Evolutionary conservation across 306 rosid species (phyloP), one percentile per base, ranked within the genome.

Genomic region (Rosa lucieae): DNA sequence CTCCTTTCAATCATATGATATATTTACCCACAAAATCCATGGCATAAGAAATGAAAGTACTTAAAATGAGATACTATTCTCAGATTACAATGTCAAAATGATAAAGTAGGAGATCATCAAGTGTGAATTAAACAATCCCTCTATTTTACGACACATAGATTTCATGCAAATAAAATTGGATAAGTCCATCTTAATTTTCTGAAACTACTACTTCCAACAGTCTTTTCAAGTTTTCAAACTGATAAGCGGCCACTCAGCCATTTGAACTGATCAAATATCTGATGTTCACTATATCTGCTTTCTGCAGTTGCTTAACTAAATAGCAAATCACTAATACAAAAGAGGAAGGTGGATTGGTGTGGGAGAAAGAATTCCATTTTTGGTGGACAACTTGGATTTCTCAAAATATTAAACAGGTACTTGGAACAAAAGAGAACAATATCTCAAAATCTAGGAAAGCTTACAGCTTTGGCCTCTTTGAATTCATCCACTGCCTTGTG

Each of bases 401-500:
- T 29, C 26, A 53, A 68, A 29, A 29, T 23, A 53, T 52, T 17
- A 67, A 53, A 77, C 67, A 67, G 70, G 32, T 61, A n/a, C 12
- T 58, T 63, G 48, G 39, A 32, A 73, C n/a, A 48, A 72, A 63
- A 79, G 5, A 42, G 35, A 58, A 23, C 10, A 6, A 11, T 8
- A 68, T 39, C 17, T 21, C 59, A 61, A 71, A 74, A 53, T 12
- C 35, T 56, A 52, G n/a, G 65, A 70, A n/a, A 67, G 80, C 97
- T 81, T 88, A 93, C 97, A 81, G 89, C 89, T 80, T 88, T 91
- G 55, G 97, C 98, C 83, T 91, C 98, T 42, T 87, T 91, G 89
- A 83, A 93, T 61, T 93, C 98, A 26, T 87, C 84, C 78, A 93
- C 97, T 8, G 90, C 96, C 86, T 93, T 89, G 79, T 89, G 98